Conservation (phyloP, 2,329 filamentous ascomycete species). For the Colletotrichum eleusines region DNA sequence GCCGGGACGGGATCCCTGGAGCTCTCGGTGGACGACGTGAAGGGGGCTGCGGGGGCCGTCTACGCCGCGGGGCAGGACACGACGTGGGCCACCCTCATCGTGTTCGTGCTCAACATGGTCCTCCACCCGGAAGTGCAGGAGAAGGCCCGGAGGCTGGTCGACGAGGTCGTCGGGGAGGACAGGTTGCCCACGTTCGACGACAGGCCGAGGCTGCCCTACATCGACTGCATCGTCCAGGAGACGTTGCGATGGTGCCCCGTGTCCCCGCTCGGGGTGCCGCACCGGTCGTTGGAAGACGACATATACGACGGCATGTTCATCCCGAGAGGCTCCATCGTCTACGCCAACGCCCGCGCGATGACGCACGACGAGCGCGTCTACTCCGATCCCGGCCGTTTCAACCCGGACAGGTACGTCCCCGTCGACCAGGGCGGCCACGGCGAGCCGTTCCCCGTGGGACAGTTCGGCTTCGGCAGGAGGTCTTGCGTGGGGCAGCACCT, state of each 20-base stretch:
- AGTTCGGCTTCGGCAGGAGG: conserved; percentile 58
- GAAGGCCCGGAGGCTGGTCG: conserved; percentile 59
- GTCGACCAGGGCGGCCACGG: conserved; percentile 48
- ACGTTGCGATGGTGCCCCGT: conserved; percentile 59
- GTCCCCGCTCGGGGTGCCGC: conserved; percentile 64
- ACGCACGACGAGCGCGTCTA: conserved; percentile 56
- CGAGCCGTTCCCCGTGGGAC: conserved; percentile 59
- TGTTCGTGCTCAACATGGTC: conserved; percentile 34
- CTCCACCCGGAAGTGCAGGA: conserved; percentile 56
- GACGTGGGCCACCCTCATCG: conserved; percentile 55
- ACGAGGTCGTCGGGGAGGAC: conserved; percentile 58
- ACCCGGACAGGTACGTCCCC: conserved; percentile 60
- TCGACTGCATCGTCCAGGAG: conserved; percentile 63
- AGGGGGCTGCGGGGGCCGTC: conserved; percentile 60
- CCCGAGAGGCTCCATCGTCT: conserved; percentile 61
- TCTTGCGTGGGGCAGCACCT: conserved; percentile 62
- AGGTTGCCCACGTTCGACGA: conserved; percentile 62
- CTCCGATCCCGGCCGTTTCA: conserved; percentile 55
- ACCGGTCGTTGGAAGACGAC: conserved; percentile 62
- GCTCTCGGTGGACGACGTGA: conserved; percentile 58
- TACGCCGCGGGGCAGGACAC: conserved; percentile 61
- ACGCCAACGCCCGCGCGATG: conserved; percentile 59
- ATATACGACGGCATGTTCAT: conserved; percentile 68
- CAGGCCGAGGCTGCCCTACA: conserved; percentile 55
- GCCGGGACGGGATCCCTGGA: conserved; percentile 50